Conservation (phyloP, 345 rosid genomes). For the Citrus mangshanensis region DNA sequence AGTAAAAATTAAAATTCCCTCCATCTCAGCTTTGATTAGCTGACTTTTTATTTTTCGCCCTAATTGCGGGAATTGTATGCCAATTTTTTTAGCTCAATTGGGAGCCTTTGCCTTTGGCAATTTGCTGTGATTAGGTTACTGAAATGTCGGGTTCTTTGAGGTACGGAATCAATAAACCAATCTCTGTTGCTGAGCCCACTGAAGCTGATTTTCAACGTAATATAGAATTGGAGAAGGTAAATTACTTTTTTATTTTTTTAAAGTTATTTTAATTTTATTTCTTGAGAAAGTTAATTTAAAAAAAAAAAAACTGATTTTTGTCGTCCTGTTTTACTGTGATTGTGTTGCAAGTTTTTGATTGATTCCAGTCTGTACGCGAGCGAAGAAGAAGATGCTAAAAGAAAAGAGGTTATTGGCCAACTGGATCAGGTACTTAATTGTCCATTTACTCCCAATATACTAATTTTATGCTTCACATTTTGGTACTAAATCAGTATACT, state of each 20-base stretch:
- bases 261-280: not conserved
- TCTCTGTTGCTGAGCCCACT: slow-evolving; percentile 73
- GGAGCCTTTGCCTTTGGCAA: not conserved
- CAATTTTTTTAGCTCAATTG: slow-evolving; percentile 1
- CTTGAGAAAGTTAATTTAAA: not conserved
- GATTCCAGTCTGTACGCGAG: slow-evolving; percentile 73
- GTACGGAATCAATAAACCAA: slow-evolving; percentile 73
- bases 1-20: too few species aligned
- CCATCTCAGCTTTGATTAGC: not conserved
- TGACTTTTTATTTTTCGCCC: not conserved
- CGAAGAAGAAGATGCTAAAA: slow-evolving; percentile 67
- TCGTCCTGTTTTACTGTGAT: not conserved
- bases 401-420: slow-evolving; percentile 64
- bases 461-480: not conserved
- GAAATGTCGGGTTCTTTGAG: slow-evolving; percentile 59
- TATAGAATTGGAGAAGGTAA: slow-evolving; percentile 64
- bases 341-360: slow-evolving; percentile 47
- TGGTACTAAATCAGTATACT: not conserved
- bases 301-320: not conserved
- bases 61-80: not conserved
- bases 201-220: slow-evolving; percentile 67
- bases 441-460: not conserved
- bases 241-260: not conserved
- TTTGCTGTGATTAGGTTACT: not conserved
- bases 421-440: slow-evolving; percentile 52